Base-by-base conservation (phyloP, 768 basidiomycete genomes). In the Suillus hirtellus region DNA sequence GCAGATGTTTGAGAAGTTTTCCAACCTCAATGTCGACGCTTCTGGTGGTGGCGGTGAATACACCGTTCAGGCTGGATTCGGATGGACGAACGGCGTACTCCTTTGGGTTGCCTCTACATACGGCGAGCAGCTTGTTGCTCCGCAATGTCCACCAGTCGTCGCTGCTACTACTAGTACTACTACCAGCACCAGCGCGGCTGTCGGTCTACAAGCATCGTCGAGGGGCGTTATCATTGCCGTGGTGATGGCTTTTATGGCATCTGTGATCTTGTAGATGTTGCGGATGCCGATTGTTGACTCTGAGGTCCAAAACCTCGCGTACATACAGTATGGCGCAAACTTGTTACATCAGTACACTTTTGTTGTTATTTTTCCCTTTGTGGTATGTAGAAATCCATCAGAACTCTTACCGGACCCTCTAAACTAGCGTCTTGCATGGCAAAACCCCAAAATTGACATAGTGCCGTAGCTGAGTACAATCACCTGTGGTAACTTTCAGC, bases 1-100 rank as follows among this genome's bases (percentile, higher is more conserved):
- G 0, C 67, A 93, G 88, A 93, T 94, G 90, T 95, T 87, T 65
- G 93, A 94, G 74, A 93, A 95, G 75, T 95, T 95, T 77, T 93
- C 92, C 3, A 84, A 82, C 47, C 72, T 86, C 11, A 88, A 96
- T 63, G 82, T 95, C 38, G 89, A 92, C 74, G 89, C 87, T 3
- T 88, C 90, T 3, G 93, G 93, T 6, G 77, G 78, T 14, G 93
- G 92, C 8, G 93, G 93, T 31, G 93, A 95, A 79, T 96, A 97
- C 68, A 90, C 87, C 2, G 94, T 95, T 4, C 92, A 94, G 76
- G 86, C 84, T 15, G 92, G 92, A 24, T 94, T 94, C 70, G 92
- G 93, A 19, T 95, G 93, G 93, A 93, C 92, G 47, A 94, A 95
- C 68, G 92, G 92, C 21, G 91, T 88, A 10, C 71, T 86, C 60